phyloP scores from a whole-genome alignment of 805 yeast genomes.

The Cyberlindnera euphorbiiphila region DNA sequence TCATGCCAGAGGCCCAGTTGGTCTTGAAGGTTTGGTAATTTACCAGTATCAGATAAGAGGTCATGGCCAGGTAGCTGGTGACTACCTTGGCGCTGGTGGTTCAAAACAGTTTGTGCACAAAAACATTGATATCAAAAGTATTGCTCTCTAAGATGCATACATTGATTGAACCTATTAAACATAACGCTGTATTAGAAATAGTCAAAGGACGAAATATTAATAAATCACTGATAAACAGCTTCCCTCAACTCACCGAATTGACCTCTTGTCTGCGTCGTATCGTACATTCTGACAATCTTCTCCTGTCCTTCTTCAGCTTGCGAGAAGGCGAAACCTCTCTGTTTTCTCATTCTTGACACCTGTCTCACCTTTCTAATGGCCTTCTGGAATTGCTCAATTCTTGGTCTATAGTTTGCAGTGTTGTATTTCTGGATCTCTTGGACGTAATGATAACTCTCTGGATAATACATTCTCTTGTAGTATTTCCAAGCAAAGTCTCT shows the following conservation, averaged over 20 bases:
- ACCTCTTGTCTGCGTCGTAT: conserved; percentile 83
- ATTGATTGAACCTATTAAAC: too few species aligned
- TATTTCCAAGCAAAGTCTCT: conserved; percentile 95
- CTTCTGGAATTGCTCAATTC: conserved; percentile 93
- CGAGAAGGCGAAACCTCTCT: conserved; percentile 97
- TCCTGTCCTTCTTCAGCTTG: conserved; percentile 96
- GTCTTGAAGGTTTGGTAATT: conserved; percentile 92
- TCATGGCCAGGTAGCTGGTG: conserved; percentile 87
- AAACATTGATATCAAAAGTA: conserved; percentile 40
- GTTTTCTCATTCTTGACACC: conserved; percentile 96
- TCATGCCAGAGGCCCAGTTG: conserved; percentile 98
- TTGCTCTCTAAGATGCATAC: conserved; percentile 23
- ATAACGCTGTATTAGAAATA: neutral
- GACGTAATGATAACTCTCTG: conserved; percentile 90
- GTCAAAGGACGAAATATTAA: neutral
- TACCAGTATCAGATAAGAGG: conserved; percentile 94
- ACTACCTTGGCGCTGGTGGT: conserved; percentile 93
- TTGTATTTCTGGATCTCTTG: conserved; percentile 96
- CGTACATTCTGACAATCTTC: conserved; percentile 86
- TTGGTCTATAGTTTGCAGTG: conserved; percentile 90
- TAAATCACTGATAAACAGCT: conserved; percentile 27
- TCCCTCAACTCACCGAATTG: conserved; percentile 59
- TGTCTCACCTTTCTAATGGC: conserved; percentile 97
- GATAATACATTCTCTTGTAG: conserved; percentile 85
- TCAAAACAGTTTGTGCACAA: conserved; percentile 70